A percentile compares a stretch with the other conserved stretches of the same genome.
Evolutionary conservation across 306 rosid species (phyloP).

Genomic region (Pterocarpus macrocarpus): DNA sequence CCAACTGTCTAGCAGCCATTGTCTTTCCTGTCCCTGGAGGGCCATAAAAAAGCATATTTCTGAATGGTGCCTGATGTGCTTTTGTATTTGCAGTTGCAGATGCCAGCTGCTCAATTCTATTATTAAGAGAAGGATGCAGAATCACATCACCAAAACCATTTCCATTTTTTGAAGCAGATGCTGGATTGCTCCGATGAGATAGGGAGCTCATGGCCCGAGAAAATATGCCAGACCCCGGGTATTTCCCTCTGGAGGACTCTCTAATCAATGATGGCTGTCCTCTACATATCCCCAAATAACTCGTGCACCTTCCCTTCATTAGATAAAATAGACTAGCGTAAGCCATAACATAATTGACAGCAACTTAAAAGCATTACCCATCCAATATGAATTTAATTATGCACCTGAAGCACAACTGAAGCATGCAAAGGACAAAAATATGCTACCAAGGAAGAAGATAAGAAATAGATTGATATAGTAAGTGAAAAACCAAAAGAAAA

Average conservation of each 20-base stretch:
- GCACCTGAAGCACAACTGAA: slow-evolving; percentile 44
- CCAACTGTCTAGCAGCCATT: slow-evolving; percentile 98
- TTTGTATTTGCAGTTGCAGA: slow-evolving; percentile 94
- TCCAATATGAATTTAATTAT: slow-evolving; percentile 13
- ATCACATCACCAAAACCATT: slow-evolving; percentile 91
- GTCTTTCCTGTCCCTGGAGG: slow-evolving; percentile 99
- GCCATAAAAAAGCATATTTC: slow-evolving; percentile 97
- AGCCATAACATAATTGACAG: slow-evolving; percentile 30
- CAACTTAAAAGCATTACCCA: slow-evolving; percentile 15
- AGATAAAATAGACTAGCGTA: slow-evolving; percentile 36
- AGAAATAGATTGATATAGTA: not conserved
- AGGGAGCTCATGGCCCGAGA: slow-evolving; percentile 65
- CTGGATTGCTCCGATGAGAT: slow-evolving; percentile 49
- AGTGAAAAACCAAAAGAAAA: not conserved
- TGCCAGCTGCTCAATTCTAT: slow-evolving; percentile 86
- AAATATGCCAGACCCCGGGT: slow-evolving; percentile 90
- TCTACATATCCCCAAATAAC: slow-evolving; percentile 99
- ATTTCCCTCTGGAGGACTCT: slow-evolving; percentile 95
- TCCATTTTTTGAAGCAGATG: slow-evolving; percentile 61
- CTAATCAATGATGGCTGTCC: slow-evolving; percentile 97
- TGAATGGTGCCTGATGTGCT: slow-evolving; percentile 95
- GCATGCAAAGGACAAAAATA: slow-evolving; percentile 42
- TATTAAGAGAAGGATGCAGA: slow-evolving; percentile 87
- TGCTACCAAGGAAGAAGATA: slow-evolving; percentile 46
- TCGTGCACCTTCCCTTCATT: slow-evolving; percentile 92